Conservation (phyloP, 148 eudicot species). For the Tetragonia tetragonoides region DNA sequence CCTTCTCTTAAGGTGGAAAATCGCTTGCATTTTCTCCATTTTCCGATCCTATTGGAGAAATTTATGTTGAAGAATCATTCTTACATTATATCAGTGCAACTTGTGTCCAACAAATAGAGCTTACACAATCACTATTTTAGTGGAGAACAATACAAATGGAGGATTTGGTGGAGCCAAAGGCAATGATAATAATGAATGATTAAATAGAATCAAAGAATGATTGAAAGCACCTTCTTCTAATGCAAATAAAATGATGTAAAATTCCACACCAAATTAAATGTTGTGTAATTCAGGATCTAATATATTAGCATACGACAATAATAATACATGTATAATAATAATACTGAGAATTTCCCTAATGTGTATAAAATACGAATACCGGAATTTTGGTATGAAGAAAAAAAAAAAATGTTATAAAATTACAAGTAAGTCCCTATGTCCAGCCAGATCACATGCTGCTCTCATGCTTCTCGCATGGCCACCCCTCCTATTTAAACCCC, state of each 20-base stretch:
- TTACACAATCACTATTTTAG: background rate
- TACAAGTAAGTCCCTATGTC: constrained; percentile 8
- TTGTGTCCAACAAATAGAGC: no score
- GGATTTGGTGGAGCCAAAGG: constrained; percentile 36
- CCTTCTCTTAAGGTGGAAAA: no score
- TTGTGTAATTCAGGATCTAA: constrained; percentile 14
- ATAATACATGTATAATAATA: background rate
- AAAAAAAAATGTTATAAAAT: constrained; percentile 5
- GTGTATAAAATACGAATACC: background rate
- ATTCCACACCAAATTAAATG: constrained; percentile 26
- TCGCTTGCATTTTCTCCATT: no score
- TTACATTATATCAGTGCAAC: no score
- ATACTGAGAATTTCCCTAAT: background rate
- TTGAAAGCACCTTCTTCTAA: constrained; percentile 26
- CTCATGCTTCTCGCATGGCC: constrained; percentile 34
- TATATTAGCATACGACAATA: background rate
- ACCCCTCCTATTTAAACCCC: constrained; percentile 59
- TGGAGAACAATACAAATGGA: constrained; percentile 14
- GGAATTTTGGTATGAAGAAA: constrained; percentile 7
- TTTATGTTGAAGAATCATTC: no score
- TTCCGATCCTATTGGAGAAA: no score
- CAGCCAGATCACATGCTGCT: constrained; percentile 47
- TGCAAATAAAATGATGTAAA: constrained; percentile 27
- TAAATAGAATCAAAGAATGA: constrained; percentile 29
- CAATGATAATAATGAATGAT: constrained; percentile 35